Evolutionary conservation across 441 rosid genomes (phyloP), one percentile per base, ranked within the genome.

Genomic region (Viola pubescens): DNA sequence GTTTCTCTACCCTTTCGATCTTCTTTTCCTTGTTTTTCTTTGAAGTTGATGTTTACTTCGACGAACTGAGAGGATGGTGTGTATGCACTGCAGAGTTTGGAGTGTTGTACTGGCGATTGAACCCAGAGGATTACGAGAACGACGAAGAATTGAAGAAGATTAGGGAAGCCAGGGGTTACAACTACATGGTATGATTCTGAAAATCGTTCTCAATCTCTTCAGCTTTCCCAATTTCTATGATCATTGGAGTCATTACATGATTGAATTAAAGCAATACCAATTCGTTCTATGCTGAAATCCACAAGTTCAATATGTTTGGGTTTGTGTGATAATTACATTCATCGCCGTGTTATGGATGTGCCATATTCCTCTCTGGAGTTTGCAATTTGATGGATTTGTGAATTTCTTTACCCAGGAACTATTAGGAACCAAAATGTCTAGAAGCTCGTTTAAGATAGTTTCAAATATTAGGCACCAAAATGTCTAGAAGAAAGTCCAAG

Each of bases 131-230:
- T 71, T 84, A 81, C 19, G 95, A 90, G 77, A 77, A 82, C 50
- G 91, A 88, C 67, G 71, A 68, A 37, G 83, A 85, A 53, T 76
- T 85, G 61, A 41, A 43, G 66, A 80, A 78, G 65, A 81, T 90
- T 52, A 72, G 95, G 68, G 84, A 81, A 72, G 77, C 72, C 10
- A 79, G 97, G 71, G 95, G 95, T 12, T 90, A 90, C 67, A 79
- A 71, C 74, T 90, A 85, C 81, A 81, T 76, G 97, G 97, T 87
- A 78, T 7, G 48, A 13, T 7, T 50, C n/a, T 46, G 49, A 46
- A 26, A 26, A 26, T 26, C 34, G 34, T 26, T 26, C 34, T 26
- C 34, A 26, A 26, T 26, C 34, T 26, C 34, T 26, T 26, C 34
- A 26, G 34, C 2, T 26, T 26, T 26, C 3, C 34, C 34, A 26